Base-by-base conservation (phyloP, 2,329 filamentous ascomycete genomes). In the Cytospora leucostoma region DNA sequence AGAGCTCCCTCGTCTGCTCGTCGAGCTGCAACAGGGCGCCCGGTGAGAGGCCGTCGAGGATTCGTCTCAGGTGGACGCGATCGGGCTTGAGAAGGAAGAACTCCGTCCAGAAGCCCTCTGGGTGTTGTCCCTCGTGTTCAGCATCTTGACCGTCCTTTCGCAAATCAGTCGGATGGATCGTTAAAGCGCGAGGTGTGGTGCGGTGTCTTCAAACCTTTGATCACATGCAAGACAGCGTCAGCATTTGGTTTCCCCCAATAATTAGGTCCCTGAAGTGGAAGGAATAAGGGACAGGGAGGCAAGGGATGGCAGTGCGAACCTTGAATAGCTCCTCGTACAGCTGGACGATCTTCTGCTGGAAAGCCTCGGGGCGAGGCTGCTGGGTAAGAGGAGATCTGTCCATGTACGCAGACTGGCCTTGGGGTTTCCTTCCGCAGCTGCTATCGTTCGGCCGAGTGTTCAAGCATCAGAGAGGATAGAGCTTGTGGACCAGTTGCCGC, bases 61-160 rank as follows among this genome's bases (percentile, higher is more conserved):
- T 84, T 56, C 78, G 79, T 73, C 86, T 84, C 67, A 99, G 79
- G 56, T 87, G 84, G 5, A 81, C 75, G 61, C 86, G 83, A 73
- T 97, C 92, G 27, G 94, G 93, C 67, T 88, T 88, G 64, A 97
- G 82, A 44, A 99, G 84, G 75, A 99, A 99, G 78, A 99, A 93
- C 77, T 97, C 95, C 68, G 87, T 84, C 95, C 95, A 99, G 78
- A 97, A 99, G 51, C 93, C 94, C 65, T 97, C 92, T 0, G 91
- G 85, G 66, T 89, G 89, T 34, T 93, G 89, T 58, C 80, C 76
- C 64, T 87, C 84, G 65, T 90, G 84, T 61, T 87, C 84, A 67
- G 89, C 86, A 78, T 90, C 58, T 64, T 66, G 62, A 33, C 63
- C 60, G 49, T 63, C 61, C 64, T 66, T 60, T 63, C 37, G 37